phyloP scores from a whole-genome alignment of 2,329 filamentous ascomycete species.

The Akanthomyces lecanii region DNA sequence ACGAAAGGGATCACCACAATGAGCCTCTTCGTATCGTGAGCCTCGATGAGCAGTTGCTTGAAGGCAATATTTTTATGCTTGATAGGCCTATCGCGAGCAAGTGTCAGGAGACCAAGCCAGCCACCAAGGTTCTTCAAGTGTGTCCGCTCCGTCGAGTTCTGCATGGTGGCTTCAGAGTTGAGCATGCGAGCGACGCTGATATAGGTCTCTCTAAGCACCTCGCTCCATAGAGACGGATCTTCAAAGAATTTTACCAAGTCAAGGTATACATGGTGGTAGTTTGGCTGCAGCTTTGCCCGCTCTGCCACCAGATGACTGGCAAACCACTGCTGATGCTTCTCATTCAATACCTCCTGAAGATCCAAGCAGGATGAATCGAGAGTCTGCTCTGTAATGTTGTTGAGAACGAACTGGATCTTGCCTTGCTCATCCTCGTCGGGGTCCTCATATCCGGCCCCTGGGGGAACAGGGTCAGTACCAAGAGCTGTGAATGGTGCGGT shows the following conservation, averaged over 20 bases:
- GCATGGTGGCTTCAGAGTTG: constrained; percentile 83
- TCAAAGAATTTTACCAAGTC: constrained; percentile 82
- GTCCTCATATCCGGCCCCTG: constrained; percentile 67
- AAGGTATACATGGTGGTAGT: constrained; percentile 91
- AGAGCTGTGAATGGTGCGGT: constrained; percentile 74
- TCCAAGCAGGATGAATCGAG: constrained; percentile 79
- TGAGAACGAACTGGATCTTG: constrained; percentile 91
- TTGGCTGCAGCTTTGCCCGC: constrained; percentile 93
- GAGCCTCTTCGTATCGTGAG: constrained; percentile 85
- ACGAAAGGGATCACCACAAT: constrained; percentile 95
- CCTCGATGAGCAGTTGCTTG: constrained; percentile 90
- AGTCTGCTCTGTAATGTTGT: constrained; percentile 91
- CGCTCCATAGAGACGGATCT: constrained; percentile 73
- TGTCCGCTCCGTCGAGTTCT: constrained; percentile 75
- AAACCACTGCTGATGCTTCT: constrained; percentile 92
- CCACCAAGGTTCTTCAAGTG: constrained; percentile 90
- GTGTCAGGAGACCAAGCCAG: constrained; percentile 89
- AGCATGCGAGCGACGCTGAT: constrained; percentile 80
- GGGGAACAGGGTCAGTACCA: constrained; percentile 65
- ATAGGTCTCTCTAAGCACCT: constrained; percentile 92
- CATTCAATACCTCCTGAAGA: constrained; percentile 71
- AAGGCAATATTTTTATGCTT: constrained; percentile 96
- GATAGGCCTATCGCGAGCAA: constrained; percentile 91
- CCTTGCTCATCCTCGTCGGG: constrained; percentile 83
- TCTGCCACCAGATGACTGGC: constrained; percentile 92